Percentiles rank a stretch among this genome's conserved stretches.
These are phyloP conservation scores for Coemansia sp. DNA, from an alignment of 192 early-diverging fungal genomes.

Conservation along the genomic window DNA sequence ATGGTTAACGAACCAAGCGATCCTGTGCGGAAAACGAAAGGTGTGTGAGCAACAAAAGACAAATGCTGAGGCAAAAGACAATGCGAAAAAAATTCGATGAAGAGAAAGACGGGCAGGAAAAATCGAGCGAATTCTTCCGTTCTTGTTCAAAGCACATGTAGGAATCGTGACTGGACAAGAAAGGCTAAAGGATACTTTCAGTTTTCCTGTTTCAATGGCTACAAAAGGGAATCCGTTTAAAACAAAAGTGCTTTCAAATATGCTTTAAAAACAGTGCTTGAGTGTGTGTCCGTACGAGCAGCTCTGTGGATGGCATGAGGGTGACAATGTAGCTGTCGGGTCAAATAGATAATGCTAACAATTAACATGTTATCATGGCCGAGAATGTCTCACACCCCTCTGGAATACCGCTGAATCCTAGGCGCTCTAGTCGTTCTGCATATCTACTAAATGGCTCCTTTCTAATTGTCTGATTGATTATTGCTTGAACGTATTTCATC, in stretches of 20 bases:
- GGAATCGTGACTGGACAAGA: neutral
- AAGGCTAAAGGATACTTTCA: neutral
- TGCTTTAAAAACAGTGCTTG: neutral
- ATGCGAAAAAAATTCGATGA: neutral
- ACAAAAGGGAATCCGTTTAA: neutral
- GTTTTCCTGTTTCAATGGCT: neutral
- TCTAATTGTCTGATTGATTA: neutral
- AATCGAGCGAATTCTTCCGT: neutral
- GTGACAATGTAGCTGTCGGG: neutral
- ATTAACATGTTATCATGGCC: neutral
- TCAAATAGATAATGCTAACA: neutral
- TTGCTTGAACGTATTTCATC: neutral
- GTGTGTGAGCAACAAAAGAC: neutral
- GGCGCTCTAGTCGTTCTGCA: neutral
- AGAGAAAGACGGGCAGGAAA: neutral
- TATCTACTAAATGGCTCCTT: neutral
- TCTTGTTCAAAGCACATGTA: neutral
- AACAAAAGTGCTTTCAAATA: neutral
- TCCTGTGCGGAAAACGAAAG: neutral
- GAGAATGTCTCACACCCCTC: neutral
- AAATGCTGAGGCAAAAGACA: neutral
- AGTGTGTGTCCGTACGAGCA: neutral
- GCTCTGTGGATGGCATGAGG: neutral
- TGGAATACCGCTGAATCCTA: neutral
- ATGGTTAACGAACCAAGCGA: neutral